phyloP scores from a whole-genome alignment of 1,139 yeast species.

The Insectozyma bohioensis region DNA sequence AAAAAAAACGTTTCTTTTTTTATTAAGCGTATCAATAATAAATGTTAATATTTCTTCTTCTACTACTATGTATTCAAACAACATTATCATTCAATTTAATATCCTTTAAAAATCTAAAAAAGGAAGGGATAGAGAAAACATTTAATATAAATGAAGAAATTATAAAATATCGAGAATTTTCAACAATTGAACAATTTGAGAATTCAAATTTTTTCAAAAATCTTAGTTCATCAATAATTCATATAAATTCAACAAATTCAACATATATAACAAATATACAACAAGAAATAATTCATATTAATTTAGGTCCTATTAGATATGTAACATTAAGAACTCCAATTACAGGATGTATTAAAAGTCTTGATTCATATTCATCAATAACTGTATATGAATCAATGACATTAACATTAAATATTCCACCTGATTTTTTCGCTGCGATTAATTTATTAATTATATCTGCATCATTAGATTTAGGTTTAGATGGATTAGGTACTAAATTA shows the following conservation, averaged over 20 bases:
- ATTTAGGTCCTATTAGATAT: slow-evolving; percentile 3
- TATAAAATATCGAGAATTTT: not conserved
- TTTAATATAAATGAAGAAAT: not conserved
- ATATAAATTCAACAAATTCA: slow-evolving; percentile 7
- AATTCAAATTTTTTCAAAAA: slow-evolving; percentile 3
- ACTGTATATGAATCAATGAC: slow-evolving; percentile 5
- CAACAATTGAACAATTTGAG: slow-evolving; percentile 1
- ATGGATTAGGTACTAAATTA: slow-evolving; percentile 9
- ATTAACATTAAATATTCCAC: slow-evolving; percentile 9
- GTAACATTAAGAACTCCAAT: slow-evolving; percentile 5
- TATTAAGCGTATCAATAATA: no score
- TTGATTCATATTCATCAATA: slow-evolving; percentile 7
- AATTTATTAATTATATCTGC: slow-evolving; percentile 8
- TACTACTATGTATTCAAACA: not conserved
- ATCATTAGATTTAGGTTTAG: slow-evolving; percentile 9
- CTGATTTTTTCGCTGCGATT: slow-evolving; percentile 9
- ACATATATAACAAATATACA: slow-evolving; percentile 4
- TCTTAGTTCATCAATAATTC: slow-evolving; percentile 5
- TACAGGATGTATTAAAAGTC: slow-evolving; percentile 12
- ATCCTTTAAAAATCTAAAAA: not conserved
- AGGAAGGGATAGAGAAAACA: not conserved
- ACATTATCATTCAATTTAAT: not conserved
- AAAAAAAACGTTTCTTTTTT: no score
- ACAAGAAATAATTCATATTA: slow-evolving; percentile 4
- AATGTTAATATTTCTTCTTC: no score